Base-by-base conservation (phyloP, 768 basidiomycete species). In the Hypholoma sublateritium region DNA sequence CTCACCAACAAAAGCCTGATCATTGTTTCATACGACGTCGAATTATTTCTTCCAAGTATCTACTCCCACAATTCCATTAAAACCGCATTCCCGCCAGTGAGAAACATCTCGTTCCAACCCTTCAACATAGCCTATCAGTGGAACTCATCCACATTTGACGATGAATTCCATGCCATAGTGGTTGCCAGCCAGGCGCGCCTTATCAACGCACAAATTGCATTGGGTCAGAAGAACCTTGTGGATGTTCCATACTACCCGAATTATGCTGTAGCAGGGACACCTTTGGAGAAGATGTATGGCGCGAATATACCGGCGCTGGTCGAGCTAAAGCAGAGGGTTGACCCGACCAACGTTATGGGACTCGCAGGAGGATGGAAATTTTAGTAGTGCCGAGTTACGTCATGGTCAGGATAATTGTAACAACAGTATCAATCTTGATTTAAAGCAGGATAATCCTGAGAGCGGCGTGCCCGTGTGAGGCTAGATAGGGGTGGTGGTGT, bases 341-440 rank as follows among this genome's bases (percentile, higher is more conserved):
- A 89, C 64, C 86, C 86, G 0, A 50, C 69, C 4, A 77, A 83
- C 62, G 74, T 87, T 43, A 88, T 89, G 85, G 79, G 77, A 13
- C 77, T 85, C 12, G 77, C 86, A n/a, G 86, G 86, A 5, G 86
- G 86, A 11, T 87, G 78, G 68, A 87, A 85, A 68, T 69, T 83
- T 42, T 77, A 32, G 12, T 32, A 19, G 14, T 5, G 7, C 28
- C 2, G 9, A 7, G 1, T 32, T 32, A 7, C 28, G n/a, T n/a
- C n/a, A n/a, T n/a, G n/a, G n/a, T n/a, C n/a, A n/a, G n/a, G n/a
- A n/a, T n/a, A n/a, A n/a, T n/a, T n/a, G n/a, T n/a, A n/a, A n/a
- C n/a, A n/a, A n/a, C n/a, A n/a, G n/a, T n/a, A n/a, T n/a, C 28
- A 32, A 32, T 32, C 6, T 3, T 5, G 28, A 32, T 32, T 28